These are phyloP conservation scores for Entomophthora muscae DNA, from an alignment of 371 early-diverging fungal species.

Conservation along the genomic window DNA sequence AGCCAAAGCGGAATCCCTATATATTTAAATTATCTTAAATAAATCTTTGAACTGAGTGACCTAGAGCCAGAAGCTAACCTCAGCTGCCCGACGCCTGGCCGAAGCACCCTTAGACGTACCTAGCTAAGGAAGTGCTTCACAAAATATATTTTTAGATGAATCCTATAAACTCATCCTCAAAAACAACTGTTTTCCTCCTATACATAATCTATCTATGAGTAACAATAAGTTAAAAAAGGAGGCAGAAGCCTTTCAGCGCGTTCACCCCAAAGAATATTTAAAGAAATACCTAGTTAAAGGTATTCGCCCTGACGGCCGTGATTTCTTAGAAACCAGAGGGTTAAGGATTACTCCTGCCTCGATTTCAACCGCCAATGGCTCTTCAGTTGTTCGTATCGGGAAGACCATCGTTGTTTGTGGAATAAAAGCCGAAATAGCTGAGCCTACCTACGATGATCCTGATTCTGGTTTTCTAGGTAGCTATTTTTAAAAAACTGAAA, in stretches of 20 bases:
- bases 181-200: too few relatives aligned
- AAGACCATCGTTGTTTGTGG: constrained; percentile 83
- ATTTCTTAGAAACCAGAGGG: constrained; percentile 34
- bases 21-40: too few relatives aligned
- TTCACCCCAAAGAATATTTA: constrained; percentile 79
- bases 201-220: too few relatives aligned
- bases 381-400: constrained; percentile 74
- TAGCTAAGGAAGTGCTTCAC: too few relatives aligned
- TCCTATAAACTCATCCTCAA: too few relatives aligned
- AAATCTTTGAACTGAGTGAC: too few relatives aligned
- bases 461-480: constrained; percentile 64
- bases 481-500: too few relatives aligned
- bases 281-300: constrained; percentile 58
- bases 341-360: constrained; percentile 35
- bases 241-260: constrained; percentile 33
- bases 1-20: too few relatives aligned
- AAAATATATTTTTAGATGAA: too few relatives aligned
- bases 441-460: constrained; percentile 49
- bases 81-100: too few relatives aligned
- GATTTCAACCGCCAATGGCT: constrained; percentile 70
- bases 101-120: too few relatives aligned
- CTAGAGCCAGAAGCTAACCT: too few relatives aligned
- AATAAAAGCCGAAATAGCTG: constrained; percentile 86
- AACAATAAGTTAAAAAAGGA: background rate
- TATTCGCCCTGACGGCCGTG: constrained; percentile 72